phyloP scores from a whole-genome alignment of 2,329 filamentous ascomycete species.

The Trichoderma asperellum region DNA sequence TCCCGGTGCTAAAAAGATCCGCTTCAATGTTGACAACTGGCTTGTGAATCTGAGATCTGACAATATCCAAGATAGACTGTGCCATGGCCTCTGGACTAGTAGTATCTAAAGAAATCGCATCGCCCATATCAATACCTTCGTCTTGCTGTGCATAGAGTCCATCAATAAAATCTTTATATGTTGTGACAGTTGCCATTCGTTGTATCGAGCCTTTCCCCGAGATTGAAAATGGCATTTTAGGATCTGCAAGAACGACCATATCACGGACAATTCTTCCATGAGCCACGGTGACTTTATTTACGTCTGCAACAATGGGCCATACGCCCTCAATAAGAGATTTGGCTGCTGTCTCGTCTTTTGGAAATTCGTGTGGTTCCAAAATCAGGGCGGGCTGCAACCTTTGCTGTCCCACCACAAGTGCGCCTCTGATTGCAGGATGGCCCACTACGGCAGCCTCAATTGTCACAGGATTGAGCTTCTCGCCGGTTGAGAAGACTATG shows the following conservation, averaged over 20 bases:
- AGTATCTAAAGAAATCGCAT: slow-evolving; percentile 32
- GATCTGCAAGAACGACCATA: slow-evolving; percentile 46
- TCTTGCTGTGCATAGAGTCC: slow-evolving; percentile 43
- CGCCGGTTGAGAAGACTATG: slow-evolving; percentile 48
- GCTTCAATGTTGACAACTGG: slow-evolving; percentile 33
- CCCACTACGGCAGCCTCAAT: slow-evolving; percentile 42
- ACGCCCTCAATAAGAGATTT: slow-evolving; percentile 46
- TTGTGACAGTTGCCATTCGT: slow-evolving; percentile 43
- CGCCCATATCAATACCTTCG: slow-evolving; percentile 35
- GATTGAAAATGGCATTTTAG: slow-evolving; percentile 48
- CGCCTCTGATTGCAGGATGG: slow-evolving; percentile 38
- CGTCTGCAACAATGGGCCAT: slow-evolving; percentile 49
- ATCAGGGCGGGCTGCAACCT: slow-evolving; percentile 53
- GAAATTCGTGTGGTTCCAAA: slow-evolving; percentile 47
- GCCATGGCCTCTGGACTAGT: slow-evolving; percentile 34
- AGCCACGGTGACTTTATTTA: slow-evolving; percentile 49
- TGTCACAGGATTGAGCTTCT: slow-evolving; percentile 48
- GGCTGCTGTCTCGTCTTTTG: slow-evolving; percentile 33
- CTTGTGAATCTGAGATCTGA: slow-evolving; percentile 30
- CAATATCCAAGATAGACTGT: slow-evolving; percentile 34
- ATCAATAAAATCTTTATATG: slow-evolving; percentile 51
- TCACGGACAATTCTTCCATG: slow-evolving; percentile 51
- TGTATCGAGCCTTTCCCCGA: slow-evolving; percentile 53
- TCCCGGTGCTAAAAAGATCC: slow-evolving; percentile 46
- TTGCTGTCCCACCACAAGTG: slow-evolving; percentile 48